Evolutionary conservation across 768 basidiomycete species (phyloP), one percentile per base, ranked within the genome.

Genomic region (Scleroderma bovista): DNA sequence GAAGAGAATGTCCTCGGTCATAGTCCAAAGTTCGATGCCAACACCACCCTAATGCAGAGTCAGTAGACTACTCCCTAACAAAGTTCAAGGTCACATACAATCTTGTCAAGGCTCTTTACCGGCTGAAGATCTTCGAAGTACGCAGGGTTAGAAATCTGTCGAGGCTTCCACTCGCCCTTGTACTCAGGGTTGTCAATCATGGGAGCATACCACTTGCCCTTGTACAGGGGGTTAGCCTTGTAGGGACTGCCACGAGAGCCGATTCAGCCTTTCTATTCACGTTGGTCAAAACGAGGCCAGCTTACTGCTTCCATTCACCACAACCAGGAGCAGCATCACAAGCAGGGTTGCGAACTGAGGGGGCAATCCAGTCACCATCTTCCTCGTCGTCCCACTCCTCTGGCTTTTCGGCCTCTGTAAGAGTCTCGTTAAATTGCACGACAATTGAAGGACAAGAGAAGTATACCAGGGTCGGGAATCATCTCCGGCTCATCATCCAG

Each of bases 341-440:
- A 65, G 83, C 87, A 55, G 95, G 90, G 79, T 99, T 99, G 51
- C 78, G 70, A 50, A 98, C 75, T 50, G 82, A 83, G 26, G 96
- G 94, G 7, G 94, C 79, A 56, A 98, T 81, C 93, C 93, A 99
- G 65, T 98, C 95, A 67, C 96, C 96, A 59, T 99, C 95, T 67
- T 98, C 96, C 65, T 97, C 96, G 60, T 97, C 95, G 61, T 96
- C 93, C 96, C 96, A 99, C 69, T 99, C 96, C 66, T 99, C 96
- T 6, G 96, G 96, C 75, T 96, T 97, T 70, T 85, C 81, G 36
- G 89, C 81, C 56, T 92, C 89, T 82, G 50, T 2, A 57, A 3
- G 10, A 15, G 6, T 26, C 15, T 51, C 39, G 53, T 44, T 36
- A n/a, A n/a, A 34, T 24, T 42, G 15, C 34, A 15, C 17, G 22